Base-by-base conservation (phyloP, 2,329 filamentous ascomycete genomes). In the Cytospora paraplurivora region DNA sequence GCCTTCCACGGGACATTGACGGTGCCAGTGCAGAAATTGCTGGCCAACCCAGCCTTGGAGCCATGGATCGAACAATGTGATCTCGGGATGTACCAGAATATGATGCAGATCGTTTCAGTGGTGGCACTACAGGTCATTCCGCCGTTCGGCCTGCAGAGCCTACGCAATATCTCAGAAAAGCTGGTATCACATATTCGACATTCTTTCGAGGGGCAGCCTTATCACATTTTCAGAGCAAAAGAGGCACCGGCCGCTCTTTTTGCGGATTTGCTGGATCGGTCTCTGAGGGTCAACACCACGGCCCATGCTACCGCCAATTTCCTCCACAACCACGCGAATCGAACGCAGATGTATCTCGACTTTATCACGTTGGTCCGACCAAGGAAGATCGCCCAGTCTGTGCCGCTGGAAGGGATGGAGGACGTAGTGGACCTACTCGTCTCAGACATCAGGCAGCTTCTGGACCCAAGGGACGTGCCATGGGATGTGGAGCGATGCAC, bases 1-100 rank as follows among this genome's bases (percentile, higher is more conserved):
- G 95, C 94, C 1, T 98, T 99, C 75, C 92, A 97, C 72, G 95
- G 95, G 62, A 98, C 93, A 1, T 85, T 99, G 71, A 99, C 95
- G 0, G 96, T 97, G 76, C 95, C 95, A 7, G 94, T 98, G 3
- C 93, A 97, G 75, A 97, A 96, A 75, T 79, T 99, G 2, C 90
- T 99, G 71, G 88, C 88, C 15, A 87, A 96, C 71, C 87, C 90
- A 2, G 88, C 88, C 62, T 80, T 98, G 62, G 92, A 93, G 3
- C 85, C 90, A 1, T 99, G 95, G 95, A 96, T 99, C 66, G 91
- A 95, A 73, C 90, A 96, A 74, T 97, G 92, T 73, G 95, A 99
- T 75, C 96, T 95, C 78, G 84, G 94, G 38, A 91, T 97, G 78
- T 99, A 99, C 74, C 93, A 98, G 75, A 93, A 93, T 69, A 97